Evolutionary conservation across 352 stramenopile genomes (phyloP).

Genomic region (Peronospora belbahrii): DNA sequence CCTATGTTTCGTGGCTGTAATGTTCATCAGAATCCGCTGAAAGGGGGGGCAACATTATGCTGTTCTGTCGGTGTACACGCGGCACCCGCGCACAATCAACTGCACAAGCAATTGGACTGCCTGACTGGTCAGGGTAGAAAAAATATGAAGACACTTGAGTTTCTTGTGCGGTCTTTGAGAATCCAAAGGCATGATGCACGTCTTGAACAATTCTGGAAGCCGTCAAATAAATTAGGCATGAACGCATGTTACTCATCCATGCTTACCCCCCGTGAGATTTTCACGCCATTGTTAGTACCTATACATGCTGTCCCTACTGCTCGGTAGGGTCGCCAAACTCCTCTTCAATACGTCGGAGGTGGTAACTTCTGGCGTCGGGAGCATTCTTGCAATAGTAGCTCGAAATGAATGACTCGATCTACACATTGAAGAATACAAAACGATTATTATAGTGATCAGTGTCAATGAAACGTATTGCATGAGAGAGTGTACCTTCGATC

Average conservation of each 20-base stretch:
- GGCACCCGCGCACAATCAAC: slow-evolving; percentile 92
- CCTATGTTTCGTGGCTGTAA: no score
- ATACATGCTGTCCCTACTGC: slow-evolving; percentile 7
- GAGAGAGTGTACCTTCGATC: slow-evolving; percentile 37
- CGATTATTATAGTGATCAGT: neutral
- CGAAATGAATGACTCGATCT: slow-evolving; percentile 73
- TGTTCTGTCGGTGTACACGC: slow-evolving; percentile 91
- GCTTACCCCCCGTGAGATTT: neutral
- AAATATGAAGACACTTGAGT: neutral
- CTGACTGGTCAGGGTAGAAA: neutral
- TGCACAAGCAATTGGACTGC: slow-evolving; percentile 94
- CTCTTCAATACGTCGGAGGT: slow-evolving; percentile 48
- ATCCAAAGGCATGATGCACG: slow-evolving; percentile 12
- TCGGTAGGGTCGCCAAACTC: slow-evolving; percentile 37
- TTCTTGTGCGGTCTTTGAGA: slow-evolving; percentile 1
- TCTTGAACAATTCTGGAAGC: slow-evolving; percentile 19
- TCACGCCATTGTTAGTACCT: neutral
- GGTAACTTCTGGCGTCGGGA: slow-evolving; percentile 48
- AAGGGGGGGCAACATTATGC: slow-evolving; percentile 92
- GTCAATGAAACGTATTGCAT: neutral
- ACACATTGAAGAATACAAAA: neutral
- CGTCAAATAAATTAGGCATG: slow-evolving; percentile 12
- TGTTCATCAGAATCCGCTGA: slow-evolving; percentile 94
- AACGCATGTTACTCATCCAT: slow-evolving; percentile 7
- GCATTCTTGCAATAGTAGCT: slow-evolving; percentile 62